phyloP scores from a whole-genome alignment of 768 basidiomycete species.

The Lactarius trivialis region DNA sequence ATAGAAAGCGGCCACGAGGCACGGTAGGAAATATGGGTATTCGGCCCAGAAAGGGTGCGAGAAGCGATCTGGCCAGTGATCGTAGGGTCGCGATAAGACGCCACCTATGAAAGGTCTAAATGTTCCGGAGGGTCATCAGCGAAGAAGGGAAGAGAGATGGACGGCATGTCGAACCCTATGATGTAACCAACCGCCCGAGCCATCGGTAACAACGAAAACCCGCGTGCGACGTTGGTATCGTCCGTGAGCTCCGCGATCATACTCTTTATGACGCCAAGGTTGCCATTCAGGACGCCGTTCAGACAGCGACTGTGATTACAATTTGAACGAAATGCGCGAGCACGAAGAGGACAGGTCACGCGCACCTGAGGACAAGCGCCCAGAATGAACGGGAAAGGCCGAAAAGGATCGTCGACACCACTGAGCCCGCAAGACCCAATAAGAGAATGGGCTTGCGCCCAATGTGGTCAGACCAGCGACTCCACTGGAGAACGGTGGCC shows the following conservation, averaged over 20 bases:
- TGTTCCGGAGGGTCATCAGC: neutral
- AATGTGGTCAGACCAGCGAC: slow-evolving; percentile 39
- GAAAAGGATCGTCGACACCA: slow-evolving; percentile 32
- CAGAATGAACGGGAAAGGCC: slow-evolving; percentile 34
- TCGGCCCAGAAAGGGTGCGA: slow-evolving; percentile 24
- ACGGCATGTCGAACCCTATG: slow-evolving; percentile 3
- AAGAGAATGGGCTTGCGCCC: slow-evolving; percentile 45
- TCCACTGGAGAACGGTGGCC: slow-evolving; percentile 41
- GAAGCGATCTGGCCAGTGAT: slow-evolving; percentile 22
- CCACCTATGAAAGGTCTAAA: slow-evolving; percentile 24
- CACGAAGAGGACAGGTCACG: neutral
- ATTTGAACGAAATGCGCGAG: neutral
- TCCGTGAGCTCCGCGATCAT: slow-evolving; percentile 64
- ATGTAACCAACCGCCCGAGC: slow-evolving; percentile 17
- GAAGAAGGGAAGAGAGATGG: neutral
- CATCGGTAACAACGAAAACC: slow-evolving; percentile 33
- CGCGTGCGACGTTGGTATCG: slow-evolving; percentile 46
- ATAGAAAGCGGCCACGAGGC: slow-evolving; percentile 12
- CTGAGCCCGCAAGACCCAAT: slow-evolving; percentile 31
- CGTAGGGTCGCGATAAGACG: slow-evolving; percentile 25
- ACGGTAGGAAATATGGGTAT: slow-evolving; percentile 28
- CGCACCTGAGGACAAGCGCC: slow-evolving; percentile 27
- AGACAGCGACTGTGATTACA: slow-evolving; percentile 2
- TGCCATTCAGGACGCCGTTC: slow-evolving; percentile 15
- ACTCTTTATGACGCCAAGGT: slow-evolving; percentile 59